Evolutionary conservation across 164 flowering plant species (phyloP).

Genomic region (Berberis thunbergii): DNA sequence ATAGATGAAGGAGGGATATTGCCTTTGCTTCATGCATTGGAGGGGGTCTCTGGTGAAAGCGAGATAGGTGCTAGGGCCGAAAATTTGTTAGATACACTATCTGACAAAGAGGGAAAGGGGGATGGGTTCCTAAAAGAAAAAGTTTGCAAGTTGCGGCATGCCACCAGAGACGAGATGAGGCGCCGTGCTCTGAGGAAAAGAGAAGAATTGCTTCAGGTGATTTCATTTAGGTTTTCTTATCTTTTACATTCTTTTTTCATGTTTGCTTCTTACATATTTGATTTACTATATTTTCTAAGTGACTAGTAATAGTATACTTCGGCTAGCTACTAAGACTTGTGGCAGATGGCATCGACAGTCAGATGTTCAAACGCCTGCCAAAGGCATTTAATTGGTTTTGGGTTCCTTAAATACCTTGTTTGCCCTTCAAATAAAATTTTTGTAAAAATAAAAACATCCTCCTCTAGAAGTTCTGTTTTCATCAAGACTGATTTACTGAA

Average conservation of each 20-base stretch:
- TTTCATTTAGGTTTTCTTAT: not conserved
- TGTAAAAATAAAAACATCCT: too few relatives aligned
- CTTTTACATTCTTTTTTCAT: not conserved
- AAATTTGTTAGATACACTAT: constrained; percentile 80
- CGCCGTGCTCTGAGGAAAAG: constrained; percentile 77
- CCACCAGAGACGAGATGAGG: constrained; percentile 92
- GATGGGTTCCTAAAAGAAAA: constrained; percentile 83
- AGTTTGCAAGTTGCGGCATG: constrained; percentile 68
- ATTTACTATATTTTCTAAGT: not conserved
- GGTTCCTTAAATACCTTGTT: too few relatives aligned
- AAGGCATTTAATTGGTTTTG: too few relatives aligned
- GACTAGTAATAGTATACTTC: too few relatives aligned
- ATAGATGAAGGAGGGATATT: constrained; percentile 79
- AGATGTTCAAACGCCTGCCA: too few relatives aligned
- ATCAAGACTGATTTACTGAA: too few relatives aligned
- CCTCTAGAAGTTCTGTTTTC: too few relatives aligned
- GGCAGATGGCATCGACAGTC: too few relatives aligned
- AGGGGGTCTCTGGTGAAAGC: constrained; percentile 91
- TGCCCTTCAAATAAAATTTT: too few relatives aligned
- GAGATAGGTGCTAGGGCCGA: constrained; percentile 99
- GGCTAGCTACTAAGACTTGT: too few relatives aligned
- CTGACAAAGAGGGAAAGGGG: constrained; percentile 76
- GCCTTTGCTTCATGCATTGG: constrained; percentile 90
- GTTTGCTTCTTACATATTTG: not conserved
- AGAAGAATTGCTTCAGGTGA: constrained; percentile 84